Percentiles rank a stretch among this genome's conserved stretches.
phyloP scores from a whole-genome alignment of 768 basidiomycete species.

The Holtermannia corniformis region DNA sequence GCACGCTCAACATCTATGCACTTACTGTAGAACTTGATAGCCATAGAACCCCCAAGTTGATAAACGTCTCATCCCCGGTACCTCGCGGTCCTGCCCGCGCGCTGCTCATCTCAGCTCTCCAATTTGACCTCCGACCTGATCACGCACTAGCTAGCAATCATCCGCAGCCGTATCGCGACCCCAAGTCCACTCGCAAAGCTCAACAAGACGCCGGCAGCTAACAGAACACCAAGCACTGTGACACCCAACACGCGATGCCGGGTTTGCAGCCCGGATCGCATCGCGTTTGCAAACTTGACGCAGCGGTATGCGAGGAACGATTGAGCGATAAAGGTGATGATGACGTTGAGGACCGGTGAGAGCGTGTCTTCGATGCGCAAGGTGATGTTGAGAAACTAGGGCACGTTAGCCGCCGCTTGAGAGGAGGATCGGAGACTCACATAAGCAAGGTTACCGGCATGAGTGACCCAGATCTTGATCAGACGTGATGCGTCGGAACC shows the following conservation, averaged over 20 bases:
- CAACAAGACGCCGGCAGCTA: conserved; percentile 2
- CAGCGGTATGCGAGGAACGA: conserved; percentile 13
- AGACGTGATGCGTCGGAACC: conserved; percentile 16
- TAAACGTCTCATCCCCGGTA: not conserved
- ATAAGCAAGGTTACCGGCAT: conserved; percentile 11
- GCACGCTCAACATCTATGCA: too few relatives aligned
- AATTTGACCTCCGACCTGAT: not conserved
- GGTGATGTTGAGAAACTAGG: conserved; percentile 11
- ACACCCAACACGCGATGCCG: not conserved
- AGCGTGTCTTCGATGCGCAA: conserved; percentile 15
- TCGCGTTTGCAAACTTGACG: conserved; percentile 4
- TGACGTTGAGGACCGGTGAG: conserved; percentile 8
- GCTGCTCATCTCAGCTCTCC: not conserved
- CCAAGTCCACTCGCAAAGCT: conserved; percentile 5
- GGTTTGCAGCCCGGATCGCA: too few relatives aligned
- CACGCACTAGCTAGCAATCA: not conserved
- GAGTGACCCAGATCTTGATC: conserved; percentile 12
- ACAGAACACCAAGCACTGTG: conserved; percentile 5
- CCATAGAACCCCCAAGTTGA: not conserved
- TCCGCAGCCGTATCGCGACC: not conserved
- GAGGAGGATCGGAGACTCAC: conserved; percentile 5
- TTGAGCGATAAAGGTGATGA: conserved; percentile 16
- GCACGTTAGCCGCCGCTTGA: not conserved
- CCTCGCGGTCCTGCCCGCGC: not conserved
- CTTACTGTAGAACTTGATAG: not conserved